phyloP scores from a whole-genome alignment of 257 asterid species.

The Solanum clarkiae region DNA sequence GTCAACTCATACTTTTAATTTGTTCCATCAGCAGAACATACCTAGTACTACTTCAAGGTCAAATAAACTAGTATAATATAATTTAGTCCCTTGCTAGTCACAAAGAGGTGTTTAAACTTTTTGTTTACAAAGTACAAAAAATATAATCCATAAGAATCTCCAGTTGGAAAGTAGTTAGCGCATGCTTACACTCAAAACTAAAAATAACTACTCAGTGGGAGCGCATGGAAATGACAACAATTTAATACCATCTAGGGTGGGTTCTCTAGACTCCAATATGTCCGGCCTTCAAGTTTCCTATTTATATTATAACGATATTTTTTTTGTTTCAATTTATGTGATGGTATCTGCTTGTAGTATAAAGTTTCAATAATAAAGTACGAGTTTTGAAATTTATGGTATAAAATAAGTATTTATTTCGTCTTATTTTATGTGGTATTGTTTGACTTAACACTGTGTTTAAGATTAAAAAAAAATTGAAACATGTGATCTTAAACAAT shows the following conservation, averaged over 20 bases:
- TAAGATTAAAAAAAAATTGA: background rate
- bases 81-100: background rate
- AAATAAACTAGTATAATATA: background rate
- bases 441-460: background rate
- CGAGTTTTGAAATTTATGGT: no score
- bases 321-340: no score
- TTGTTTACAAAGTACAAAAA: background rate
- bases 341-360: no score
- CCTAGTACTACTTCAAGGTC: background rate
- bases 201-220: background rate
- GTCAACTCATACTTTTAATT: background rate
- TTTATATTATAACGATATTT: background rate
- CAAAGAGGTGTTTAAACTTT: background rate
- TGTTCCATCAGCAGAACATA: background rate
- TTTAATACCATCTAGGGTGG: constrained; percentile 9
- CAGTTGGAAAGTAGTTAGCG: constrained; percentile 12
- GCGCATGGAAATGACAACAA: background rate
- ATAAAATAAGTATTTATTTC: no score
- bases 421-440: background rate
- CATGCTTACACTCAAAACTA: background rate
- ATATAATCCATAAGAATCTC: constrained; percentile 1
- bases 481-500: background rate
- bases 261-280: background rate
- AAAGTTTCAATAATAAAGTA: background rate
- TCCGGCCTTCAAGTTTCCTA: background rate